phyloP scores from a whole-genome alignment of 345 rosid species.

The Murraya koenigii region DNA sequence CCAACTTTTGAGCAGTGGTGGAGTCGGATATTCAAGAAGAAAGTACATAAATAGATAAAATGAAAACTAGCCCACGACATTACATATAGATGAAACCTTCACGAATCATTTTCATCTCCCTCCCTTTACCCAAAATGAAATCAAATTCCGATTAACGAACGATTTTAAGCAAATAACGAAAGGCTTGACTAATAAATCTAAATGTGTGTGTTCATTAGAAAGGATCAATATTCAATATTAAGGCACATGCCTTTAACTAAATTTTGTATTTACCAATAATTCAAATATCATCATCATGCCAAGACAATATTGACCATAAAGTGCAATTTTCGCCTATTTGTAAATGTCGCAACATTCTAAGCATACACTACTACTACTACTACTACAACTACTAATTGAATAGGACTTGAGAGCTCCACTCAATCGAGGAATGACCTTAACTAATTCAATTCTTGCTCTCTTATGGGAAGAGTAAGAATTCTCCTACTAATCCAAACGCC shows the following conservation, averaged over 20 bases:
- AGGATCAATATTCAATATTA: no score
- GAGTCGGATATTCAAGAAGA: slow-evolving; percentile 11
- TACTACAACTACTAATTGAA: neutral
- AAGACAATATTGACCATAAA: neutral
- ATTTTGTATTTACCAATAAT: neutral
- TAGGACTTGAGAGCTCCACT: neutral
- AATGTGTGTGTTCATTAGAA: neutral
- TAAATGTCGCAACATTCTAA: neutral
- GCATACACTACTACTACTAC: neutral
- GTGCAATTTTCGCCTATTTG: neutral
- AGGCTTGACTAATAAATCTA: neutral
- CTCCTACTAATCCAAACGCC: no score
- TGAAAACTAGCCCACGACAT: neutral
- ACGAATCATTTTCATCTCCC: no score
- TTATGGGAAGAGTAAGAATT: no score
- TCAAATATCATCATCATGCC: neutral
- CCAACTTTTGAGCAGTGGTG: slow-evolving; percentile 16
- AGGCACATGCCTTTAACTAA: neutral
- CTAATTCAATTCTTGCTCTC: no score
- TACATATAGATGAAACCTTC: no score
- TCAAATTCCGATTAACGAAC: neutral
- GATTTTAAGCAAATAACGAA: neutral
- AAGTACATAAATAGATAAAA: neutral
- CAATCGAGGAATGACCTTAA: no score
- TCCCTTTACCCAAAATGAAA: neutral